Evolutionary conservation across 345 rosid species (phyloP).

Genomic region (Rhodamnia argentea): DNA sequence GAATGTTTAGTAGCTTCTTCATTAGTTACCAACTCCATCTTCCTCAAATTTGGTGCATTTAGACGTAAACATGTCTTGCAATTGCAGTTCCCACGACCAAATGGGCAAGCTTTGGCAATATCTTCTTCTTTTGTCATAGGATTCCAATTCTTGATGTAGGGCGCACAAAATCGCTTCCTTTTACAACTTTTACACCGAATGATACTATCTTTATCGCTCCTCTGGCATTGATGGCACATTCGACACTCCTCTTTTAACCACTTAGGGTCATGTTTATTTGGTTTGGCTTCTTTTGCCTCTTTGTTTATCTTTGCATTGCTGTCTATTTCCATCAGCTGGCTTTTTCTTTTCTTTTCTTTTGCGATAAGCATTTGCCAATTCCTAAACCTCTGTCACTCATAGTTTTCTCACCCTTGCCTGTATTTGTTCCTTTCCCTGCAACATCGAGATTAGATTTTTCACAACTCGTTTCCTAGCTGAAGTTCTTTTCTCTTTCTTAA

Average conservation of each 20-base stretch:
- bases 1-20: slow-evolving; percentile 7
- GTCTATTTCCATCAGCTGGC: too few relatives aligned
- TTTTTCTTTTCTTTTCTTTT: too few relatives aligned
- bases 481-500: not conserved
- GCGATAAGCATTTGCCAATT: not conserved
- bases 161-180: slow-evolving; percentile 15
- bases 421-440: not conserved
- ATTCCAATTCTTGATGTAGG: slow-evolving; percentile 29
- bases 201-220: slow-evolving; percentile 20
- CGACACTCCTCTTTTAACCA: not conserved
- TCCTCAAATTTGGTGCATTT: slow-evolving; percentile 5
- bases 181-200: slow-evolving; percentile 15
- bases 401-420: not conserved
- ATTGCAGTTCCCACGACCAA: slow-evolving; percentile 36
- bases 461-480: not conserved
- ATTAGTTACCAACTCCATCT: not conserved
- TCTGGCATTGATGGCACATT: slow-evolving; percentile 32
- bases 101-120: slow-evolving; percentile 31
- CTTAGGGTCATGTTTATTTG: not conserved
- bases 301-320: too few relatives aligned
- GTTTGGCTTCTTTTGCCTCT: not conserved
- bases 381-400: not conserved
- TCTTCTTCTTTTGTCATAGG: slow-evolving; percentile 27
- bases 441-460: not conserved
- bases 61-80: slow-evolving; percentile 52